phyloP scores from a whole-genome alignment of 2,329 filamentous ascomycete species.

The Aureobasidium pullulans region DNA sequence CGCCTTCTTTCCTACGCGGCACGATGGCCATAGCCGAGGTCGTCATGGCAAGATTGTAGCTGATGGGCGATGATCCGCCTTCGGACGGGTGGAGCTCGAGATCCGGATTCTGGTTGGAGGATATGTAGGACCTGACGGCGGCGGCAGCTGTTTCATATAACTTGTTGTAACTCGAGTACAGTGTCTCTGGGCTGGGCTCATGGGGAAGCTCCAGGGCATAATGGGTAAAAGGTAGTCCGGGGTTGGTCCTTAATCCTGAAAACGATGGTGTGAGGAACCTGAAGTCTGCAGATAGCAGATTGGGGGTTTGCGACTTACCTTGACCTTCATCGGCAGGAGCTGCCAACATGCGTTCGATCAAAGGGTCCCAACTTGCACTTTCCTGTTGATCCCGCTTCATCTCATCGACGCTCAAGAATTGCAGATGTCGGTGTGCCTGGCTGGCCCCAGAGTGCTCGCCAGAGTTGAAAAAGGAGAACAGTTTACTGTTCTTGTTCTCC shows the following conservation, averaged over 20 bases:
- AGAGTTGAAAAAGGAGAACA: slow-evolving; percentile 65
- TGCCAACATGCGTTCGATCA: slow-evolving; percentile 39
- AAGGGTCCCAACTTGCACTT: slow-evolving; percentile 35
- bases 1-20: slow-evolving; percentile 41
- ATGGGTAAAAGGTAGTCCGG: slow-evolving; percentile 41
- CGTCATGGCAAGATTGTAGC: slow-evolving; percentile 54
- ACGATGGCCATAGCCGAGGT: slow-evolving; percentile 46
- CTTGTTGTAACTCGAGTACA: slow-evolving; percentile 26
- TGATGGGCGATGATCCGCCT: slow-evolving; percentile 39
- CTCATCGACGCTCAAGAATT: slow-evolving; percentile 58
- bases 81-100: slow-evolving; percentile 23
- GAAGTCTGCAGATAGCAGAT: background rate
- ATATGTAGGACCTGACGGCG: slow-evolving; percentile 34
- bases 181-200: slow-evolving; percentile 33
- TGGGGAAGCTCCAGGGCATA: slow-evolving; percentile 37
- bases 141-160: slow-evolving; percentile 29
- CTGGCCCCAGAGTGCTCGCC: slow-evolving; percentile 62
- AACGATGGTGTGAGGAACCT: background rate
- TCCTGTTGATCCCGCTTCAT: slow-evolving; percentile 44
- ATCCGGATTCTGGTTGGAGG: slow-evolving; percentile 26
- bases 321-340: background rate
- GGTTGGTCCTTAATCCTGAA: background rate
- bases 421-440: slow-evolving; percentile 64
- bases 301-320: background rate
- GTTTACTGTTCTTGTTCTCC: slow-evolving; percentile 18